phyloP scores from a whole-genome alignment of 257 asterid genomes.

The Fraxinus quadrangulata region DNA sequence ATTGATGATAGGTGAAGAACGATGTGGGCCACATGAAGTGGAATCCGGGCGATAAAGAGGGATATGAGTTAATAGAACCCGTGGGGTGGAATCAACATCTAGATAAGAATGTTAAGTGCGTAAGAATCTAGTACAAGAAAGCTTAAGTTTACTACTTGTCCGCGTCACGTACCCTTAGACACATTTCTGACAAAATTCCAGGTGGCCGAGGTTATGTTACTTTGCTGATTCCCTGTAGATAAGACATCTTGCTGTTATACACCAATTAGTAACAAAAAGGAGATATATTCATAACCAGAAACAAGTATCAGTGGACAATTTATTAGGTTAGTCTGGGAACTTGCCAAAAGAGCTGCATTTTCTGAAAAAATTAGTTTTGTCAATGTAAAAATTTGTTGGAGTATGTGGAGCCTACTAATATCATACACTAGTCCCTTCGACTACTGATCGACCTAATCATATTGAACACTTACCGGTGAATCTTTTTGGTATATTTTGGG shows the following conservation, averaged over 20 bases:
- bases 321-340: neutral
- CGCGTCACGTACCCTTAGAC: constrained; percentile 51
- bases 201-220: constrained; percentile 55
- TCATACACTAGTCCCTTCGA: neutral
- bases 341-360: neutral
- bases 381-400: neutral
- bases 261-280: neutral
- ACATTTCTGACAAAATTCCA: constrained; percentile 62
- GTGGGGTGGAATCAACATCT: constrained; percentile 53
- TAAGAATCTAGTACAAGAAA: constrained; percentile 13
- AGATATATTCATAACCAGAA: neutral
- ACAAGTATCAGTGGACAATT: neutral
- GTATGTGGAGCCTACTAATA: neutral
- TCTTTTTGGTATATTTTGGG: neutral
- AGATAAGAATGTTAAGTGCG: constrained; percentile 27
- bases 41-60: constrained; percentile 79
- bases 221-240: constrained; percentile 58
- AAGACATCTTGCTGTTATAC: constrained; percentile 25
- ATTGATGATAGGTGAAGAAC: constrained; percentile 74
- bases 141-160: constrained; percentile 23
- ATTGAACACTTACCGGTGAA: neutral
- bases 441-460: neutral
- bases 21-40: constrained; percentile 83
- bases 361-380: neutral
- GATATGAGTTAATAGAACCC: constrained; percentile 88